Evolutionary conservation across 176 grass and related monocot genomes (phyloP).

Genomic region (Eremochloa ophiuroides): DNA sequence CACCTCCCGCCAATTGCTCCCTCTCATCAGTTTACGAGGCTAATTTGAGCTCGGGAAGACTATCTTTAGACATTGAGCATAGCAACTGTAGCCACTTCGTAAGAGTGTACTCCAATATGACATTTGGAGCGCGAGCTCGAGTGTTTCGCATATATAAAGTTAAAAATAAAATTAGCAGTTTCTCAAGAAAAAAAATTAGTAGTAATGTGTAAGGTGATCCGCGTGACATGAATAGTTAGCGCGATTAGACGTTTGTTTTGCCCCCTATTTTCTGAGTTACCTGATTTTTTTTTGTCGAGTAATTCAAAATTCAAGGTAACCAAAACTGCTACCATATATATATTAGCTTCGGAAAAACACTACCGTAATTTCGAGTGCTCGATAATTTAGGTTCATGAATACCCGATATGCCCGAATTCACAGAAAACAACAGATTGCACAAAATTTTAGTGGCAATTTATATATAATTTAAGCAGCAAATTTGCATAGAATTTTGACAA

Average conservation of each 20-base stretch:
- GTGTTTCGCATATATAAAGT: neutral
- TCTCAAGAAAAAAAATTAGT: no score
- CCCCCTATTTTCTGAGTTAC: neutral
- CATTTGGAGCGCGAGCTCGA: neutral
- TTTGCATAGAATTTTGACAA: no score
- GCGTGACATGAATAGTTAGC: neutral
- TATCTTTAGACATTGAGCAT: neutral
- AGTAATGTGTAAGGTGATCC: neutral
- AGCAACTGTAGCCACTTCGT: neutral
- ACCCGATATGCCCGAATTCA: no score
- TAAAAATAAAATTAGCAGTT: no score
- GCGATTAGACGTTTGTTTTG: neutral
- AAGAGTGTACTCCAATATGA: neutral
- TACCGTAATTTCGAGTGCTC: no score
- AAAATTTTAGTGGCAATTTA: no score
- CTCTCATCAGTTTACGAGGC: constrained; percentile 10
- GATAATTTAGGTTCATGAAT: no score
- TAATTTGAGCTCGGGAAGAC: neutral
- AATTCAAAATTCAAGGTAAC: no score
- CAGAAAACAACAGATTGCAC: no score
- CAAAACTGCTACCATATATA: no score
- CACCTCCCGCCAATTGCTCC: constrained; percentile 15
- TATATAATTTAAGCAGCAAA: no score
- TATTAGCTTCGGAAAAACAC: no score
- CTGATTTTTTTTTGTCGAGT: neutral